These are phyloP conservation scores for Clavispora vitiphila DNA, from an alignment of 805 yeast species.

Conservation along the genomic window DNA sequence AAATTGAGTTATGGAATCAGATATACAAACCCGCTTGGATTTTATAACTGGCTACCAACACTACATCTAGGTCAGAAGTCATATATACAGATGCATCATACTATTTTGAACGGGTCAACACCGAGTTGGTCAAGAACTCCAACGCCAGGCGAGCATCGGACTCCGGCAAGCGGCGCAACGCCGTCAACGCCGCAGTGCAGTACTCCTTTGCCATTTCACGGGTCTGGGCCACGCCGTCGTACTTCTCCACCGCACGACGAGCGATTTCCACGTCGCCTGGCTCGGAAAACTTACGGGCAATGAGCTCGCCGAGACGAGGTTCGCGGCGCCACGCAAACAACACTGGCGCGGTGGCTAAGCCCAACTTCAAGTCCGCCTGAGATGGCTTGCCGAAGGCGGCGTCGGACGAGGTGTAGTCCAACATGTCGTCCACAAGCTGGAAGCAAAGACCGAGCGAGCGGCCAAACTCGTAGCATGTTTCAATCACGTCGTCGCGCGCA, in stretches of 20 bases:
- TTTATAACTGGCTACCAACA: too few relatives aligned
- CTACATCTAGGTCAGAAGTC: background rate
- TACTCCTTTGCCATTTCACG: conserved; percentile 71
- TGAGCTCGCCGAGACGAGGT: conserved; percentile 79
- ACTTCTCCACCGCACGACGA: conserved; percentile 61
- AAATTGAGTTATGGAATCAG: too few relatives aligned
- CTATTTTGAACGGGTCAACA: conserved; percentile 74
- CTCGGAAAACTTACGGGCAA: conserved; percentile 73
- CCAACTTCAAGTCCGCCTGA: conserved; percentile 89
- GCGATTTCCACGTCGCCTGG: conserved; percentile 87
- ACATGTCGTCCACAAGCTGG: conserved; percentile 93
- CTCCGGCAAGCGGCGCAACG: conserved; percentile 73
- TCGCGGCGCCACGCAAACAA: conserved; percentile 88
- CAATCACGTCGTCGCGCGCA: conserved; percentile 67
- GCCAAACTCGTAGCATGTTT: conserved; percentile 86
- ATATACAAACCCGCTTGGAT: too few relatives aligned
- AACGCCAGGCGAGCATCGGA: conserved; percentile 87
- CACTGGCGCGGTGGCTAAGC: conserved; percentile 96
- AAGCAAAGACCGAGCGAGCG: conserved; percentile 91
- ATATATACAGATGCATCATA: conserved; percentile 1
- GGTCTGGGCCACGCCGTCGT: conserved; percentile 75
- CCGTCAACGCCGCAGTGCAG: conserved; percentile 67
- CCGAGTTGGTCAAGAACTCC: conserved; percentile 75
- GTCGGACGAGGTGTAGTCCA: conserved; percentile 89
- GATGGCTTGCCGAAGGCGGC: conserved; percentile 89